Percentiles rank a stretch among this genome's conserved stretches.
These are phyloP conservation scores for Fraxinus nigra DNA, from an alignment of 305 asterid genomes.

Conservation along the genomic window DNA sequence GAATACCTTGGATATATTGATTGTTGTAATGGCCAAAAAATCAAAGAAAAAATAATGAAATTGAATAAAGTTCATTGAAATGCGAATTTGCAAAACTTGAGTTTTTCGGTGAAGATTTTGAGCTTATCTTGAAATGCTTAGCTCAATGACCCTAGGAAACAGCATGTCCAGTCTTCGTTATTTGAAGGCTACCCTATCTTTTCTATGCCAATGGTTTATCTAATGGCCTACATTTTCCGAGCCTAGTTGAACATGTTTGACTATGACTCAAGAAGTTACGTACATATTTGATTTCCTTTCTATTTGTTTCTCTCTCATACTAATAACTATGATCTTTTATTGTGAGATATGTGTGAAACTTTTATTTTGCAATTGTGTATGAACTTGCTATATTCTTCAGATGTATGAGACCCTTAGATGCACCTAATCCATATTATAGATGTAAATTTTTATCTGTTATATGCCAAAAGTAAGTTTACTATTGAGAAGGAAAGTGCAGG, in stretches of 20 bases:
- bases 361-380: not conserved
- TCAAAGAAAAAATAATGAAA: slow-evolving; percentile 6
- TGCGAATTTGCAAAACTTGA: slow-evolving; percentile 1
- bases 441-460: not conserved
- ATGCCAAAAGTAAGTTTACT: slow-evolving; percentile 10
- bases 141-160: not conserved
- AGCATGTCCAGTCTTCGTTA: not conserved
- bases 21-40: not conserved
- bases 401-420: not conserved
- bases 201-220: not conserved
- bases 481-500: slow-evolving; percentile 47
- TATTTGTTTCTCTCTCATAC: not conserved
- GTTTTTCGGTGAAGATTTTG: not conserved
- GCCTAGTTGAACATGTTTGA: not conserved
- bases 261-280: not conserved
- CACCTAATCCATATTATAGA: not conserved
- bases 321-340: not conserved
- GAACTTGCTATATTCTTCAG: slow-evolving; percentile 1
- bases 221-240: not conserved
- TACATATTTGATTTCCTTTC: not conserved
- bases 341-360: not conserved
- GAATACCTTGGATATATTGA: slow-evolving; percentile 2
- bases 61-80: slow-evolving; percentile 8
- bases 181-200: not conserved
- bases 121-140: not conserved